Base-by-base conservation (phyloP, 257 asterid genomes). In the Solanum gandarillasii region DNA sequence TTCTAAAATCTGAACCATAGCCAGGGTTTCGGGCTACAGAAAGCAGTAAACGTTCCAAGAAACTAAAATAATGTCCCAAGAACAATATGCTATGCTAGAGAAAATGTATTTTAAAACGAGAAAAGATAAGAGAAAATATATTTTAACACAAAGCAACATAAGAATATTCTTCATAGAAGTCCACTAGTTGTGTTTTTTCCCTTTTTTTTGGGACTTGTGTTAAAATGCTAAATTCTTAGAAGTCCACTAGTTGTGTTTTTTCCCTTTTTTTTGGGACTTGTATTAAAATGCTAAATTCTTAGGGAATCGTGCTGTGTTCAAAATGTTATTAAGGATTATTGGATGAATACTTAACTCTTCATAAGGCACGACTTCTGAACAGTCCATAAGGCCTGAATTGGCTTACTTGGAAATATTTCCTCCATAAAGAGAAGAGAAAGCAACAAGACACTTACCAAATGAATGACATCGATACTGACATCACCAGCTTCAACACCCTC, bases 401-500 rank as follows among this genome's bases (percentile, higher is more conserved):
- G 85, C 84, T 79, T 27, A 43, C 67, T 79, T 14, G 67, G 25
- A 27, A 41, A 41, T 43, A 14, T 18, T 43, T 43, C 67, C 67
- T 43, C n/a, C 10, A 27, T 48, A 82, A 29, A 13, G 70, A 82
- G 35, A 25, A 31, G 55, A 65, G 23, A 81, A 71, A 62, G 84
- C 46, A 38, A 83, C 73, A 76, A 87, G 41, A 27, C 60, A 68
- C 93, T 89, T 90, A 95, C 98, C 94, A 95, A 91, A 91, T 94
- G 98, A 88, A 95, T 94, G 83, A 95, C 97, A 89, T 95, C 97
- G 87, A 94, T 95, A 94, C 97, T 94, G 86, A 95, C 95, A 90
- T 95, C 98, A 86, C 92, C 93, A 85, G 98, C 97, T 91, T 94
- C 98, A 87, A 94, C 95, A 32, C 98, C 98, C 92, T 94, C 98